Percentiles rank a stretch among this genome's conserved stretches.
These are phyloP conservation scores for Cyanidium caldarium DNA, from an alignment of 23 red algal species.

Conservation along the genomic window DNA sequence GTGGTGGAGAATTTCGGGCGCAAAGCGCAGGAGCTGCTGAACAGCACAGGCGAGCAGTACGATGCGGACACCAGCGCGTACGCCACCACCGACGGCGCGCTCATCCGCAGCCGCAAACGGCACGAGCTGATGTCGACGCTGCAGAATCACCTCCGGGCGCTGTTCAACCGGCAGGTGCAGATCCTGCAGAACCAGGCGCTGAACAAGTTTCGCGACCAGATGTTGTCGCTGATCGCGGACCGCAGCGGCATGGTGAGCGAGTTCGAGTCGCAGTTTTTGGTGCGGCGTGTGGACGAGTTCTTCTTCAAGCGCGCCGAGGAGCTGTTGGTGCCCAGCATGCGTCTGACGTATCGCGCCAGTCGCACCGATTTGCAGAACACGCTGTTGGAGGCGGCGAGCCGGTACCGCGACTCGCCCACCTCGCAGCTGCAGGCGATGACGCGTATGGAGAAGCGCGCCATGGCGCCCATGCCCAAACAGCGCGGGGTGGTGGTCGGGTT, in stretches of 20 bases:
- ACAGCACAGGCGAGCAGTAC: constrained; percentile 39
- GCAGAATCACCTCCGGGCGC: constrained; percentile 38
- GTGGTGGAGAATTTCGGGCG: constrained; percentile 36
- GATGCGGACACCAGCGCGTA: constrained; percentile 51
- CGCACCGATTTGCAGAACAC: constrained; percentile 59
- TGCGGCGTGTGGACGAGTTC: constrained; percentile 60
- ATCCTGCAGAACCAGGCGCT: constrained; percentile 61
- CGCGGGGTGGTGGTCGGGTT: constrained; percentile 56
- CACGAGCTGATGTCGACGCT: constrained; percentile 37
- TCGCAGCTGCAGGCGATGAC: constrained; percentile 89
- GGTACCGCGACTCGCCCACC: constrained; percentile 69
- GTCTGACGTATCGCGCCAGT: constrained; percentile 47
- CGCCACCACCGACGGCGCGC: constrained; percentile 21
- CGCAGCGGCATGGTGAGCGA: constrained; percentile 23
- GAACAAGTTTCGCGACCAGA: constrained; percentile 61
- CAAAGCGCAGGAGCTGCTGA: constrained; percentile 44
- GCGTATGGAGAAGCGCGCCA: constrained; percentile 70
- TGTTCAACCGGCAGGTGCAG: constrained; percentile 88
- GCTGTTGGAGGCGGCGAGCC: constrained; percentile 36
- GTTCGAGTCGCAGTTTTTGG: constrained; percentile 29
- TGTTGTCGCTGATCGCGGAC: constrained; percentile 40
- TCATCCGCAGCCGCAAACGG: constrained; percentile 53
- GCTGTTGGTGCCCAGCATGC: constrained; percentile 62
- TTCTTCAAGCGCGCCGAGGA: constrained; percentile 65
- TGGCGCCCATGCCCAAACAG: constrained; percentile 40